Evolutionary conservation across 106 monocot genomes (phyloP), one percentile per base, ranked within the genome.

Genomic region (Phalaenopsis aphrodite): DNA sequence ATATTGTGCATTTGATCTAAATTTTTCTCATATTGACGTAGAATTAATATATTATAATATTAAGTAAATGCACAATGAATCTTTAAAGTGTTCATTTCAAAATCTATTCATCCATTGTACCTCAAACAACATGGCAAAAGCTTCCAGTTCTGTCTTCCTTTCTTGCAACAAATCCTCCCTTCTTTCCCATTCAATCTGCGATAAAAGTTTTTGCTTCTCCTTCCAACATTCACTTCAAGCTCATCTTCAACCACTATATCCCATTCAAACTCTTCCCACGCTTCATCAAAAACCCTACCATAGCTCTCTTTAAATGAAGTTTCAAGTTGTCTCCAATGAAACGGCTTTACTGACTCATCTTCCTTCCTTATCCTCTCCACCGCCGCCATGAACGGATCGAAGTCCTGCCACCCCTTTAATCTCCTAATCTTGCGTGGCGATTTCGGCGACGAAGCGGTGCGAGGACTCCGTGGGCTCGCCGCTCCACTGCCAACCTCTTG

Each of bases 301-400:
- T 43, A 74, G 43, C 74, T 74, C 43, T 45, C 30, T 12, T 74
- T 38, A 74, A 43, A 74, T 5, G 74, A 74, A 4, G n/a, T 6
- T 19, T 74, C 74, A 23, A 74, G 43, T 4, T 39, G 19, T 9
- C 74, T 74, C 74, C 74, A 74, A 74, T 74, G 42, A 36, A 74
- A 74, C 56, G 55, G 23, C 77, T 77, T 15, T 18, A 14, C 0
- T 18, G 77, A 15, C 1, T 3, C 55, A 36, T 77, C 55, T 4
- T 77, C 77, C 55, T 55, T 77, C 52, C 52, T 77, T 55, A 77
- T 55, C 37, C 37, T 77, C 77, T 77, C 77, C 77, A 77, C 47
- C 30, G 77, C 77, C 36, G 55, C 77, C 52, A 14, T 3, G 52
- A 77, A 77, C 77, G 77, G 77, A 55, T 77, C 77, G 30, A 52